Evolutionary conservation across 1,284 basidiomycete genomes (phyloP), one percentile per base, ranked within the genome.

Genomic region (Neonothopanus nambi): DNA sequence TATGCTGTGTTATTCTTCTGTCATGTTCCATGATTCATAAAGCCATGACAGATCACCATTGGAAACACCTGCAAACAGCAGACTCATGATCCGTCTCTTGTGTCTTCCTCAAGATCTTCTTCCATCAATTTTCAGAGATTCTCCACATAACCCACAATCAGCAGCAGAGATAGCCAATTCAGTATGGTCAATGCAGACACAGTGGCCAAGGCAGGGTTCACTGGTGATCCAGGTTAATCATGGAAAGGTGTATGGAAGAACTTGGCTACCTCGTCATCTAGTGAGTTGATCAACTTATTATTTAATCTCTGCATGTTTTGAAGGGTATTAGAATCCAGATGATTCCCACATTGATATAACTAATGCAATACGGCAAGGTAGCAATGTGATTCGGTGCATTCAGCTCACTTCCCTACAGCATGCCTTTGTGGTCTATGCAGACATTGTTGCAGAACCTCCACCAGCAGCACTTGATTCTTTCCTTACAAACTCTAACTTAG

Each of bases 171-270:
- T 76, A 18, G 65, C 72, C 5, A 55, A 57, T 6, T 12, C 35
- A 18, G 67, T 66, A 21, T 52, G 79, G 17, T 63, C 66, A 51
- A 55, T 77, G 7, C 52, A 65, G 54, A 70, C 72, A n/a, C 57
- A 61, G 38, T 84, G 82, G 82, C 82, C 82, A 23, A 41, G 59
- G 4, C 60, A 63, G 40, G 79, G 79, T 7, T 67, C 71, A 45
- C 66, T 83, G 21, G 66, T 82, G 20, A 62, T 83, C 15, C 65
- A 74, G 46, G 57, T 80, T 37, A 80, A 81, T 58, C 57, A 63
- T 21, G 65, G 63, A 2, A 55, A 57, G 15, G 53, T 53, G 8
- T 59, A 58, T 44, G 65, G 66, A 23, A 65, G 61, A 54, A 67
- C 61, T 5, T 73, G 68, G 69, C 61, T 73, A 48, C 72, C 76